These are phyloP conservation scores for Jamesozyma spencerorum DNA, from an alignment of 805 yeast species.

Conservation along the genomic window DNA sequence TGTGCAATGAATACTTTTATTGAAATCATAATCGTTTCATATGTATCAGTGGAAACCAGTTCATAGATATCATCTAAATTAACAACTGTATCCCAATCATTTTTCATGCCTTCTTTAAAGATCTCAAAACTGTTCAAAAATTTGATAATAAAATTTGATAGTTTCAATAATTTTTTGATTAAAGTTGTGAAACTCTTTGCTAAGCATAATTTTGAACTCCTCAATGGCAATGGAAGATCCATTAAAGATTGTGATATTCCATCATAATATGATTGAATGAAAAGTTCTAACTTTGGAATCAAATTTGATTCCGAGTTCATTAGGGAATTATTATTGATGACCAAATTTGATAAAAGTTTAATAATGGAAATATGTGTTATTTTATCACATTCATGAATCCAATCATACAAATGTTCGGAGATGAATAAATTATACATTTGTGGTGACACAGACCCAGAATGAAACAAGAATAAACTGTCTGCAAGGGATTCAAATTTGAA, in stretches of 20 bases:
- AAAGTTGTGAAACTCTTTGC: conserved; percentile 47
- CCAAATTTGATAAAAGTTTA: conserved; percentile 52
- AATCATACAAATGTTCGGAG: conserved; percentile 39
- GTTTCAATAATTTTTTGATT: conserved; percentile 45
- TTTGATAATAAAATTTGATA: conserved; percentile 41
- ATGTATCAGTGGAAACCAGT: conserved; percentile 13
- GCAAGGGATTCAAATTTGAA: conserved; percentile 58
- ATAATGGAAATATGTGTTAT: conserved; percentile 48
- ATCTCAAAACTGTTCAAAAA: conserved; percentile 38
- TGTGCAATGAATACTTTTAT: conserved; percentile 12
- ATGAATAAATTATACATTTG: conserved; percentile 54
- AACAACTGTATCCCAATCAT: conserved; percentile 47
- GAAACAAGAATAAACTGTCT: conserved; percentile 43
- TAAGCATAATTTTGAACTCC: conserved; percentile 38
- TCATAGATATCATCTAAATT: conserved; percentile 28
- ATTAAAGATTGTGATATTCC: conserved; percentile 33
- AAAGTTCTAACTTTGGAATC: conserved; percentile 43
- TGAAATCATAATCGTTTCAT: conserved; percentile 8
- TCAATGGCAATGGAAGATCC: conserved; percentile 43
- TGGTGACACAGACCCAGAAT: conserved; percentile 44
- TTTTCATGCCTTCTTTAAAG: conserved; percentile 43
- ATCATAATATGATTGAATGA: conserved; percentile 42
- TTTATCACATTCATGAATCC: conserved; percentile 64
- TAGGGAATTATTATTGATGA: conserved; percentile 24
- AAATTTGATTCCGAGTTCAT: conserved; percentile 30